Evolutionary conservation across 2,329 filamentous ascomycete species (phyloP).

Genomic region (Hypoxylon rubiginosum): DNA sequence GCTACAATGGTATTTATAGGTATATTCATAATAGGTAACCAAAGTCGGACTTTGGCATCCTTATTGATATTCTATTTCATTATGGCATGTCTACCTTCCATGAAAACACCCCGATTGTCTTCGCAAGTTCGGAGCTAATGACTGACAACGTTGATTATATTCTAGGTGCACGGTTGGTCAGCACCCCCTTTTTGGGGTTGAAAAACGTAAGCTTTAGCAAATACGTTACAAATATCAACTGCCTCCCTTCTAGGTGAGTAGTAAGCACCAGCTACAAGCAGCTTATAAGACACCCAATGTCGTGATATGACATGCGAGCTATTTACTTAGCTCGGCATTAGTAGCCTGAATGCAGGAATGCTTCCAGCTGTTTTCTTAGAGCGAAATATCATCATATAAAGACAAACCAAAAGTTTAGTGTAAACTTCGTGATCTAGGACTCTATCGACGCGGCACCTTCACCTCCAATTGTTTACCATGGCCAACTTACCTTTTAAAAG

Average conservation of each 20-base stretch:
- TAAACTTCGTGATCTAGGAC: too few species aligned
- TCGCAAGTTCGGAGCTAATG: constrained; percentile 8
- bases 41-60: background rate
- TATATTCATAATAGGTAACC: background rate
- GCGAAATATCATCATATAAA: too few species aligned
- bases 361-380: too few species aligned
- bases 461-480: constrained; percentile 12
- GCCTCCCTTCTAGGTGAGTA: background rate
- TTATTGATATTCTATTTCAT: too few species aligned
- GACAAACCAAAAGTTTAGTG: too few species aligned
- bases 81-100: background rate
- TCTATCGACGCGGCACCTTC: too few species aligned
- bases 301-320: constrained; percentile 4
- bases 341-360: too few species aligned
- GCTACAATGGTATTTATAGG: background rate
- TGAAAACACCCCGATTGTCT: too few species aligned
- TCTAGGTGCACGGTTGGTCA: constrained; percentile 11
- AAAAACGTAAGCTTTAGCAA: background rate
- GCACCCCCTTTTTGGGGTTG: background rate
- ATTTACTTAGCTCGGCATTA: background rate
- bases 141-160: constrained; percentile 8
- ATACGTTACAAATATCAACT: constrained; percentile 3
- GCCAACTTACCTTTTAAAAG: constrained; percentile 31
- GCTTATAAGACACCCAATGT: background rate
- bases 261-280: constrained; percentile 14